Base-by-base conservation (phyloP, 805 yeast genomes). In the Starmerella kuoi region DNA sequence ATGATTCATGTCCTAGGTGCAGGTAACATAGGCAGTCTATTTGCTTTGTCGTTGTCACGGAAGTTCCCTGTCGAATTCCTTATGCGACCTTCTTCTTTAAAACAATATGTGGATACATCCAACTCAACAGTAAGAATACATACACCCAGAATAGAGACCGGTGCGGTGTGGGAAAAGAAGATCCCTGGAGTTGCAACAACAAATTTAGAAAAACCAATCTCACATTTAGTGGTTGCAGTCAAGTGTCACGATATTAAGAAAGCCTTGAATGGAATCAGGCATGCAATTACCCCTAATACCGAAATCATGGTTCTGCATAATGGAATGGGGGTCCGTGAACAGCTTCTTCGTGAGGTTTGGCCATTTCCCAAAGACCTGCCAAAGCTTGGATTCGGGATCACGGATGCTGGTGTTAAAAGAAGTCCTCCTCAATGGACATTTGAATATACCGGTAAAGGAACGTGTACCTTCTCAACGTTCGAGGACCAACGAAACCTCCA, bases 401-500 rank as follows among this genome's bases (percentile, higher is more conserved):
- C 80, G 34, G 73, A 82, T 3, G 96, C 88, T 59, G 97, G 95
- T 11, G 83, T 79, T 0, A 79, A 71, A 60, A 73, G 74, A 30
- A 55, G 59, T 5, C 51, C 62, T 17, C 54, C 62, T 15, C 67
- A 67, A 1, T 73, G 64, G 50, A 62, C 61, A 14, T 73, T 66
- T 47, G 65, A 65, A 26, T 93, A 80, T 61, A 87, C 81, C n/a
- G 93, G 91, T 0, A 56, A 59, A 27, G 94, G 88, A 40, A 35
- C 21, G 39, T 3, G 36, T 48, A 3, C 44, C 32, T 32, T 27
- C 33, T 3, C 24, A 38, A 12, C 4, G 19, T 5, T 35, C 20
- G 18, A 9, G 22, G 15, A 5, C 15, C 5, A 18, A n/a, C 14
- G 5, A 18, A 19, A 7, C 25, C 28, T 9, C 11, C 36, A n/a